These are phyloP conservation scores for Petunia axillaris DNA, from an alignment of 257 asterid species.

Conservation along the genomic window DNA sequence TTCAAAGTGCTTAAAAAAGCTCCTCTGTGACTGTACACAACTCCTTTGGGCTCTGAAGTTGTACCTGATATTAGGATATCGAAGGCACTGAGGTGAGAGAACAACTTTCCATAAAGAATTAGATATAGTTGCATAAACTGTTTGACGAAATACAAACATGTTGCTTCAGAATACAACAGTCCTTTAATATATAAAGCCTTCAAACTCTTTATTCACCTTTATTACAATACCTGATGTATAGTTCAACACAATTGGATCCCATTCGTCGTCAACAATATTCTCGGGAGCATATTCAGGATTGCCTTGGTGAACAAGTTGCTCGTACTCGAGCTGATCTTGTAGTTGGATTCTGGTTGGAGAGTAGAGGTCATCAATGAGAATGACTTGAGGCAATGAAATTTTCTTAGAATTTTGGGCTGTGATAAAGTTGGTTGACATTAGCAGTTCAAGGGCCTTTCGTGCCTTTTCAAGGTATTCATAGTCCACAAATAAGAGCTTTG, in stretches of 20 bases:
- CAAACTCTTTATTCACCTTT: too few species aligned
- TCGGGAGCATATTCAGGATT: slow-evolving; percentile 43
- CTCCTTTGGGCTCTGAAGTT: slow-evolving; percentile 83
- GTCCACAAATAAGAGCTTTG: slow-evolving; percentile 67
- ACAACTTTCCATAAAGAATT: too few species aligned
- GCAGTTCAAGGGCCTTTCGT: slow-evolving; percentile 46
- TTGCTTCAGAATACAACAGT: too few species aligned
- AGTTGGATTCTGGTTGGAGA: slow-evolving; percentile 56
- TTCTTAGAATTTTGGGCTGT: background rate
- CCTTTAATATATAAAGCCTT: too few species aligned
- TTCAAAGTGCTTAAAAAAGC: slow-evolving; percentile 74
- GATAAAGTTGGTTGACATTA: slow-evolving; percentile 34
- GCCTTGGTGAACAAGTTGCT: slow-evolving; percentile 49
- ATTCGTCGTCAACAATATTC: slow-evolving; percentile 54
- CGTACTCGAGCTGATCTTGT: slow-evolving; percentile 64
- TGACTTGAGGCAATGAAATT: slow-evolving; percentile 49
- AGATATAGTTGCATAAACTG: too few species aligned
- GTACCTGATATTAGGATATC: slow-evolving; percentile 43
- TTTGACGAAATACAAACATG: too few species aligned
- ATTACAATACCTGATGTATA: slow-evolving; percentile 56
- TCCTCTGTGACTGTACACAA: slow-evolving; percentile 82
- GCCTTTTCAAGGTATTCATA: slow-evolving; percentile 57
- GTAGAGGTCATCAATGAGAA: slow-evolving; percentile 65
- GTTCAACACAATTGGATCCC: slow-evolving; percentile 77
- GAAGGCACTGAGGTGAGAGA: too few species aligned